Evolutionary conservation across 768 basidiomycete species (phyloP), one percentile per base, ranked within the genome.

Genomic region (Calvatia gigantea): DNA sequence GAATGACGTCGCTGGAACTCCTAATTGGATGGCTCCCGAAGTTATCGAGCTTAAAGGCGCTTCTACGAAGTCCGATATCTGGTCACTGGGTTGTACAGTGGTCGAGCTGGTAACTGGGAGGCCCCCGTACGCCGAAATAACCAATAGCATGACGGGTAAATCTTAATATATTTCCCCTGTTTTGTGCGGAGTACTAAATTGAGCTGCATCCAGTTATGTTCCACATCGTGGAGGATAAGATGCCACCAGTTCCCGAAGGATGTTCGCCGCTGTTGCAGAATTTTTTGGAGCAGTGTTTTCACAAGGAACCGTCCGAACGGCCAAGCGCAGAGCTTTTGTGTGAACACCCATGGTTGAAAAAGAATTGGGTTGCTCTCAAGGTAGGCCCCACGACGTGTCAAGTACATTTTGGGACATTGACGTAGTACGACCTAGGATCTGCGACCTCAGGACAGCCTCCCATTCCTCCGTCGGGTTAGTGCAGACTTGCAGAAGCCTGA

Each of bases 21-120:
- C 96, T 12, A 96, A 98, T 65, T 99, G 96, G 96, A 98, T 99
- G 94, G 95, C 95, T 9, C 96, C 96, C 2, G 96, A 99, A 70
- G 91, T 98, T 48, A 98, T 99, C 59, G 88, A 94, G 67, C 81
- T 98, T 53, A 89, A 94, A 68, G 95, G 95, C 3, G 91, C 96
- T 6, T 89, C 91, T n/a, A 79, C 87, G 0, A 94, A 94, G 63
- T 88, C 91, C 25, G 94, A 97, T 67, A 95, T 97, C 29, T 97
- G 94, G 94, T 96, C 94, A 0, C 71, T 99, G 60, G 96, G 86
- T 1, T 97, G 95, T 66, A 98, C 96, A 3, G 85, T 98, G 62
- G 85, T 96, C 62, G 96, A 99, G 71, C 79, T 99, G 23, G 74
- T 98, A 60, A 96, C 94, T 5, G 96, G 96, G 1, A 78, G 83